Evolutionary conservation across 2,329 filamentous ascomycete species (phyloP), one percentile per base, ranked within the genome.

Genomic region (Neofusicoccum umdonicola): DNA sequence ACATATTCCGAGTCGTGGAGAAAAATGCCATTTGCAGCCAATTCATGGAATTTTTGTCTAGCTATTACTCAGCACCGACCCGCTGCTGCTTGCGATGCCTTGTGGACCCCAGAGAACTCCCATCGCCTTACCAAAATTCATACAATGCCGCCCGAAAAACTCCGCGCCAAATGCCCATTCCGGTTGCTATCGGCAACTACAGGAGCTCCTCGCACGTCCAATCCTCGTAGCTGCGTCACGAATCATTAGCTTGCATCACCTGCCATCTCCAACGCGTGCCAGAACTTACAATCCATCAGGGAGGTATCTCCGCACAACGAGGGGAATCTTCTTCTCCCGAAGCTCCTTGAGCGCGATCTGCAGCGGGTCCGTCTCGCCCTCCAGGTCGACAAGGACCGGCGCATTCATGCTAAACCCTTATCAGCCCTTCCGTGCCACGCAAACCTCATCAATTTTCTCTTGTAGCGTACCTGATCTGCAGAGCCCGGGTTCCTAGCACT

Each of bases 281-380:
- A 12, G 39, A 37, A 86, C 91, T 84, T 84, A 96, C 92, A 87
- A 97, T 82, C 95, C 95, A 81, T 99, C 95, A 22, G 95, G 95
- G 76, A 99, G 86, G 81, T 98, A 99, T 75, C 95, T 88, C 77
- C 95, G 88, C 69, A 99, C 91, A 65, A 99, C 95, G 67, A 99
- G 81, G 27, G 95, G 95, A 63, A 99, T 97, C 86, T 99, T 99
- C 87, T 98, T 98, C 83, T 98, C 93, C 69, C 92, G 88, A 77
- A 99, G 83, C 81, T 99, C 95, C 82, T 98, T 98, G 78, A 97
- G 91, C 27, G 95, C 95, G 76, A 99, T 98, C 80, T 97, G 93
- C 64, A 99, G 83, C 50, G 95, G 95, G 81, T 99, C 95, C 60
- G 95, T 98, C 84, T 98, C 94, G 74, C 95, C 95, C 79, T 98